A percentile compares a stretch with the other conserved stretches of the same genome.
phyloP scores from a whole-genome alignment of 2,329 filamentous ascomycete genomes.

The Alternaria sp. region DNA sequence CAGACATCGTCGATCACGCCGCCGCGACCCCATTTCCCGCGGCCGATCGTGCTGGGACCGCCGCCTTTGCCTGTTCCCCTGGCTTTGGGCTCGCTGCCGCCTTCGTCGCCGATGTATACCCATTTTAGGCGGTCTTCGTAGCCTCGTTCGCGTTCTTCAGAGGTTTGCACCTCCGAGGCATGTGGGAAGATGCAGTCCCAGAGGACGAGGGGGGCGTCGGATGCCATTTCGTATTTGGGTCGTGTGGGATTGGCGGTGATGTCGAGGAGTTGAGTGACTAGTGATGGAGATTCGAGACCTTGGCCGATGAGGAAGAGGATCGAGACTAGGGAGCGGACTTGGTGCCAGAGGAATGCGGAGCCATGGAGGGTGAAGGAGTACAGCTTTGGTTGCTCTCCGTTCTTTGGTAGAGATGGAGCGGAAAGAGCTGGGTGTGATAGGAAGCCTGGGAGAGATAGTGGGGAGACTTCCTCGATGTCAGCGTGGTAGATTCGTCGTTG shows the following conservation, averaged over 20 bases:
- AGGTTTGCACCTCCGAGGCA: constrained; percentile 46
- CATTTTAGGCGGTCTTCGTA: constrained; percentile 72
- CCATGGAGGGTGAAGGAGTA: constrained; percentile 90
- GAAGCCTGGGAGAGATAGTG: constrained; percentile 35
- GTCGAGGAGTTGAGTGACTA: constrained; percentile 79
- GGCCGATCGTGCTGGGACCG: constrained; percentile 19
- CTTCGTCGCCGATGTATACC: constrained; percentile 77
- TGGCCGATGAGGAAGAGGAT: constrained; percentile 93
- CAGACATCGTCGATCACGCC: constrained; percentile 66
- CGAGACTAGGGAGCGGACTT: constrained; percentile 93
- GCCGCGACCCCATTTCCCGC: constrained; percentile 45
- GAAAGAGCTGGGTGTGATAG: constrained; percentile 37
- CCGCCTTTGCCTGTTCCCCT: constrained; percentile 20
- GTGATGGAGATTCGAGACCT: constrained; percentile 75
- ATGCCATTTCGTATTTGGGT: constrained; percentile 89
- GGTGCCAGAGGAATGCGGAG: constrained; percentile 96
- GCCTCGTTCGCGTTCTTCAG: constrained; percentile 48
- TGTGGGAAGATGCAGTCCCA: constrained; percentile 93
- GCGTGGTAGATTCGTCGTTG: constrained; percentile 78
- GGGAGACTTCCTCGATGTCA: constrained; percentile 65
- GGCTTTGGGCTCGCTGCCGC: constrained; percentile 55
- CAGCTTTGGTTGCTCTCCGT: constrained; percentile 61
- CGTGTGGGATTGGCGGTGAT: constrained; percentile 72
- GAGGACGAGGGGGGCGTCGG: constrained; percentile 86
- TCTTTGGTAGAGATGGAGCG: neutral